Conservation (phyloP, 345 rosid species). For the Melastoma malabathricum region DNA sequence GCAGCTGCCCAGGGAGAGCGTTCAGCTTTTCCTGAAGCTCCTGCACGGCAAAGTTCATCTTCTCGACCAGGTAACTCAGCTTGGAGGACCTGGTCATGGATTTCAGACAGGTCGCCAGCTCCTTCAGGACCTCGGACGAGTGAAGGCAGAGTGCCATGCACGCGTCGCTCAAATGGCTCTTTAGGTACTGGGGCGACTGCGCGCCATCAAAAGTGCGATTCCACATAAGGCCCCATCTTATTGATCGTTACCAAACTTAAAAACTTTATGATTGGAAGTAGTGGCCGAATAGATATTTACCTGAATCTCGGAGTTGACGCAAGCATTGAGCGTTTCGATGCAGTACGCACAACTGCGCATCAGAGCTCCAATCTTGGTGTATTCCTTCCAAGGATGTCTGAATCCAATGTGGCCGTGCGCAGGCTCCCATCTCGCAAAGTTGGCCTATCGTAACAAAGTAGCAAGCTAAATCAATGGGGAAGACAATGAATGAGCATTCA, state of each 20-base stretch:
- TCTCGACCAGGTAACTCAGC: conserved; percentile 24
- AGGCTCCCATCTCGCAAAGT: conserved; percentile 72
- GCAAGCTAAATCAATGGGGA: too few relatives aligned
- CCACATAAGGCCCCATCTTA: too few relatives aligned
- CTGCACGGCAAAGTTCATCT: conserved; percentile 44
- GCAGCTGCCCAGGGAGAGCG: conserved; percentile 20
- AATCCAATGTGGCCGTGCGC: conserved; percentile 57
- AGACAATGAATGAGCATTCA: too few relatives aligned
- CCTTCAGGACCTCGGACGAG: conserved; percentile 34
- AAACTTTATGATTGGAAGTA: too few relatives aligned
- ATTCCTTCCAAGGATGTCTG: conserved; percentile 70
- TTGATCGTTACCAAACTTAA: too few relatives aligned
- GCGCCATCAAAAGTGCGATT: too few relatives aligned
- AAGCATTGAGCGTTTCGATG: conserved; percentile 39
- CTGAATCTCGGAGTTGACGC: conserved; percentile 32
- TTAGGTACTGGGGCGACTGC: too few relatives aligned
- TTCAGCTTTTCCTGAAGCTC: conserved; percentile 41
- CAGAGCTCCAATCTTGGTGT: conserved; percentile 50
- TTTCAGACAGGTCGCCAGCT: conserved; percentile 27
- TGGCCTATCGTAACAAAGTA: conserved; percentile 47
- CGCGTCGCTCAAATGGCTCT: conserved; percentile 17
- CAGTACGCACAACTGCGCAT: conserved; percentile 54
- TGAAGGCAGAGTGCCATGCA: conserved; percentile 28
- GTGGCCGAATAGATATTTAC: too few relatives aligned
- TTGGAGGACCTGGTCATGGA: conserved; percentile 33